Evolutionary conservation across 495 filamentous ascomycete genomes (phyloP).

Genomic region (Articulospora tetracladia): DNA sequence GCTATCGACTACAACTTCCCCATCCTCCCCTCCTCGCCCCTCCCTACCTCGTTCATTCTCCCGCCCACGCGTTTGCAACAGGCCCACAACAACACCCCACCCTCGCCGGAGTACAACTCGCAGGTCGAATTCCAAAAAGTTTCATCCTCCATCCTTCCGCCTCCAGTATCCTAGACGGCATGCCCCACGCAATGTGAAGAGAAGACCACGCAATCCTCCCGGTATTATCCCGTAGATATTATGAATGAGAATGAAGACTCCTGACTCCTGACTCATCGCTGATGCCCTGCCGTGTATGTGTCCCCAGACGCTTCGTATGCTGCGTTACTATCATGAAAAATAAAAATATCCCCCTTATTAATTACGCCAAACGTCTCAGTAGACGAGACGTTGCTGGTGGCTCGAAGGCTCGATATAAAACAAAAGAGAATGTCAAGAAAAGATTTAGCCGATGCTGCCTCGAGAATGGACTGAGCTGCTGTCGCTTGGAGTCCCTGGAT

Average conservation of each 20-base stretch:
- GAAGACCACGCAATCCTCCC: neutral
- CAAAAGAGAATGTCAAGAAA: neutral
- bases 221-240: neutral
- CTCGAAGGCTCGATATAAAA: neutral
- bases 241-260: neutral
- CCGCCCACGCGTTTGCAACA: too few species aligned
- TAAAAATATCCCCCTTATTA: neutral
- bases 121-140: neutral
- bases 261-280: slow-evolving; percentile 25
- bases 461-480: slow-evolving; percentile 24
- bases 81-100: too few species aligned
- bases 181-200: neutral
- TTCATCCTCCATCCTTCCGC: neutral
- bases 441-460: slow-evolving; percentile 14
- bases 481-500: slow-evolving; percentile 49
- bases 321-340: slow-evolving; percentile 12
- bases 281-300: slow-evolving; percentile 8
- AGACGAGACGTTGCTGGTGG: neutral
- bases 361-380: neutral
- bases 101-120: neutral
- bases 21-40: too few species aligned
- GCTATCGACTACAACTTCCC: too few species aligned
- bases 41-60: too few species aligned
- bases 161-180: neutral
- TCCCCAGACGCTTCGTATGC: slow-evolving; percentile 23